Percentiles rank a stretch among this genome's conserved stretches.
Conservation (phyloP, 352 stramenopile genomes). For the Phytophthora meadii region DNA sequence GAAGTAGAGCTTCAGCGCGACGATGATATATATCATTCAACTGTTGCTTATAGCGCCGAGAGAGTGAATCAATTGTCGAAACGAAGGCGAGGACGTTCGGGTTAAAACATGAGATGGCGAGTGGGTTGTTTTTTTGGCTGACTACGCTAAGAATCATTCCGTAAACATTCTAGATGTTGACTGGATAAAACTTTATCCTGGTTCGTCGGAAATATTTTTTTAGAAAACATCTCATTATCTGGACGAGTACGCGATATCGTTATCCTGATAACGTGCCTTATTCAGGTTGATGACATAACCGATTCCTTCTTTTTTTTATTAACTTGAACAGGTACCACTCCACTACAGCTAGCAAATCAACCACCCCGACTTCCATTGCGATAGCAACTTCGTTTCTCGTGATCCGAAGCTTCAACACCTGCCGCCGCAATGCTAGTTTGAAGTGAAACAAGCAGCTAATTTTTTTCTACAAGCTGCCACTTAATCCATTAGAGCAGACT, state of each 20-base stretch:
- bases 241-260: neutral
- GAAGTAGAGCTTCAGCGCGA: neutral
- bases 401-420: no score
- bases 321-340: no score
- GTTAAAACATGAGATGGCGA: neutral
- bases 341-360: no score
- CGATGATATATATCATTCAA: neutral
- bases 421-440: no score
- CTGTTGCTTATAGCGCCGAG: neutral
- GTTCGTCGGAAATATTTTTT: neutral
- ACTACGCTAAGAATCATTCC: neutral
- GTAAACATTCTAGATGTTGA: conserved; percentile 2
- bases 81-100: neutral
- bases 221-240: neutral
- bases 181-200: conserved; percentile 2
- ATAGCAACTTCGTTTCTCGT: no score
- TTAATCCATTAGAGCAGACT: no score
- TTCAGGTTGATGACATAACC: neutral
- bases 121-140: conserved; percentile 4
- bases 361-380: no score
- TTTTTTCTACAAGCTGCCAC: no score
- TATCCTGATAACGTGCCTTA: neutral
- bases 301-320: no score
- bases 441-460: no score
- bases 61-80: neutral